Percentiles rank a stretch among this genome's conserved stretches.
These are phyloP conservation scores for Hsuehochloa calcarea DNA, from an alignment of 176 grass and related monocot genomes.

Conservation along the genomic window DNA sequence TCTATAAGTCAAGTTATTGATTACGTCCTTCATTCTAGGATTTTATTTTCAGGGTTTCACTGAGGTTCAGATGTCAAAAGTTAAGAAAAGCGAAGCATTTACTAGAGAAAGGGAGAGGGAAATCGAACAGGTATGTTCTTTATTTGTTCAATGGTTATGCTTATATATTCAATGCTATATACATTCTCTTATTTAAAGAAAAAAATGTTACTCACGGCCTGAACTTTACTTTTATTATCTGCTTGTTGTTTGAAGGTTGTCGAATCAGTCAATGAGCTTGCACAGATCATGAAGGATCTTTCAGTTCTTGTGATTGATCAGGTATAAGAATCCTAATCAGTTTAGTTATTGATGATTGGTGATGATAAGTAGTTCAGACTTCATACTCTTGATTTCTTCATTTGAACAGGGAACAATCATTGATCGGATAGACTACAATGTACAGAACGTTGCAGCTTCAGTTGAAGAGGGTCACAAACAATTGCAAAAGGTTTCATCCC, in stretches of 20 bases:
- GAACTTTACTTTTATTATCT: constrained; percentile 1
- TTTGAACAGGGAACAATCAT: constrained; percentile 83
- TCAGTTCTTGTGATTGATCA: constrained; percentile 97
- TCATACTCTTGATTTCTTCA: constrained; percentile 17
- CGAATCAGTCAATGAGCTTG: constrained; percentile 95
- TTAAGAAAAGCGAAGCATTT: constrained; percentile 89
- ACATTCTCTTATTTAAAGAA: not conserved
- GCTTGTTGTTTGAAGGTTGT: constrained; percentile 69
- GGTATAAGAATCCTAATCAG: constrained; percentile 48
- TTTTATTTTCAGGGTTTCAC: constrained; percentile 79
- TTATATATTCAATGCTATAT: not conserved
- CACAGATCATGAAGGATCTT: constrained; percentile 99
- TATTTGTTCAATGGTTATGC: not conserved
- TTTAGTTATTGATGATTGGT: constrained; percentile 17
- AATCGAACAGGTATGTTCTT: constrained; percentile 68
- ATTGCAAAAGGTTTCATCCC: constrained; percentile 67
- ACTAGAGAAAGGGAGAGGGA: constrained; percentile 98
- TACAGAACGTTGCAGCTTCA: constrained; percentile 85
- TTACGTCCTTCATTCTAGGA: not conserved
- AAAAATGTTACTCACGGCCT: not conserved
- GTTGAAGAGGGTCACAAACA: constrained; percentile 92
- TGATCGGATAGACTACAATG: constrained; percentile 89
- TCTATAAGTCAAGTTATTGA: not conserved
- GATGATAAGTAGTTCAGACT: constrained; percentile 8
- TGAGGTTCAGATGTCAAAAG: constrained; percentile 87